These are phyloP conservation scores for Hyphodiscus hymeniophilus DNA, from an alignment of 495 filamentous ascomycete genomes.

Conservation along the genomic window DNA sequence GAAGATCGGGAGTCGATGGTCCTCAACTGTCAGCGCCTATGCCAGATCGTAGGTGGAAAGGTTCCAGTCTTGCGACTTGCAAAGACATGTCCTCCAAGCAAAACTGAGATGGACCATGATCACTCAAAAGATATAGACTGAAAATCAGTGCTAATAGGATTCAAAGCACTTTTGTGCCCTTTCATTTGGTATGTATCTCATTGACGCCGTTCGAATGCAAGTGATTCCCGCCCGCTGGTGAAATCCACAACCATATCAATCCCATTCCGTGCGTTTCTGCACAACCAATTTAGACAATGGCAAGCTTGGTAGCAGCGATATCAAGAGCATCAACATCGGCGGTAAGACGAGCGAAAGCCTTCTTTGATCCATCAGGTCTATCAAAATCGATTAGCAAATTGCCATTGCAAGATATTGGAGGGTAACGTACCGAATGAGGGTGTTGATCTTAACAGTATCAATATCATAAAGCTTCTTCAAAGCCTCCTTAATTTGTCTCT, in stretches of 20 bases:
- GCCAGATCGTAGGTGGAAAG: too few relatives aligned
- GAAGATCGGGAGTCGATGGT: too few relatives aligned
- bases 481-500: constrained; percentile 97
- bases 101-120: too few relatives aligned
- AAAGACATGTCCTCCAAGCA: too few relatives aligned
- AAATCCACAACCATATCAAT: constrained; percentile 15
- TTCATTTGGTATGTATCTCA: constrained; percentile 23
- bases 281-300: constrained; percentile 70
- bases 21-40: too few relatives aligned
- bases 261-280: constrained; percentile 12
- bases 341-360: constrained; percentile 92
- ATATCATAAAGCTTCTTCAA: constrained; percentile 99
- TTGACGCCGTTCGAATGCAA: constrained; percentile 26
- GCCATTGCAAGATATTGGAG: not conserved
- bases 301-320: constrained; percentile 97
- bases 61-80: too few relatives aligned
- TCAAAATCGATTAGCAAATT: constrained; percentile 7
- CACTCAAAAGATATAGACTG: too few relatives aligned
- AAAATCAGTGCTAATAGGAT: too few relatives aligned
- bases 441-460: constrained; percentile 97
- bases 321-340: constrained; percentile 96
- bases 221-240: constrained; percentile 9
- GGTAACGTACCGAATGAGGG: constrained; percentile 75
- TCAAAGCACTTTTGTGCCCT: constrained; percentile 12
- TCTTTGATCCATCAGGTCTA: constrained; percentile 95